These are phyloP conservation scores for Fusarium algeriense DNA, from an alignment of 2,329 filamentous ascomycete genomes.

Conservation along the genomic window DNA sequence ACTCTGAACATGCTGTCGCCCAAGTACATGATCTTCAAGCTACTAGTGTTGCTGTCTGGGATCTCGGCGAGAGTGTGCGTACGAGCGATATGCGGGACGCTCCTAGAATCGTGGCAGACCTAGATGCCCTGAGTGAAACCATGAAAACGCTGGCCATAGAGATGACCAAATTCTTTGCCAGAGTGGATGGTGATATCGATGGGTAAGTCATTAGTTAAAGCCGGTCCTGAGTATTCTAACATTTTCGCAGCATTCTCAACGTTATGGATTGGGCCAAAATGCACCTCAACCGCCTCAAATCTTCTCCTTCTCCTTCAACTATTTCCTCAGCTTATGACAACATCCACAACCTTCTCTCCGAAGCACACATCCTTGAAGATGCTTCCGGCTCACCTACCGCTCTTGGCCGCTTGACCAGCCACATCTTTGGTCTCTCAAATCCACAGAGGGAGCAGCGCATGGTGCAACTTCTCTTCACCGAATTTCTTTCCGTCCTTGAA, in stretches of 20 bases:
- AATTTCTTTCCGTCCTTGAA: constrained; percentile 88
- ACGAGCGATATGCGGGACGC: constrained; percentile 92
- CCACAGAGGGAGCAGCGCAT: constrained; percentile 84
- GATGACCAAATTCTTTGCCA: constrained; percentile 91
- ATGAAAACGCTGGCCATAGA: constrained; percentile 87
- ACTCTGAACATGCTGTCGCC: constrained; percentile 87
- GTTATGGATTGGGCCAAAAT: constrained; percentile 97
- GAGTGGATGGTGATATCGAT: constrained; percentile 93
- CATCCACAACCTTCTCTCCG: constrained; percentile 80
- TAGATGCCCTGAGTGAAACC: constrained; percentile 87
- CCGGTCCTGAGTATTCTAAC: constrained; percentile 16
- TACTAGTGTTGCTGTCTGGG: constrained; percentile 93
- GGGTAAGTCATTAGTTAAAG: constrained; percentile 62
- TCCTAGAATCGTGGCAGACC: constrained; percentile 83
- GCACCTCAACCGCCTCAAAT: constrained; percentile 79
- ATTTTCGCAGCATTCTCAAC: constrained; percentile 76
- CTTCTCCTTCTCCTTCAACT: constrained; percentile 65
- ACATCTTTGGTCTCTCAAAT: constrained; percentile 82
- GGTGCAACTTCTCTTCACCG: constrained; percentile 84
- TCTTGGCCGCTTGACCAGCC: constrained; percentile 76
- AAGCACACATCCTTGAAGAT: constrained; percentile 71
- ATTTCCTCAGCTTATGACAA: constrained; percentile 84
- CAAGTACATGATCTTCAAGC: constrained; percentile 91
- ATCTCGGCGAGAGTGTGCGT: constrained; percentile 90
- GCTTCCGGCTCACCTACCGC: constrained; percentile 69